A percentile compares a stretch with the other conserved stretches of the same genome.
Evolutionary conservation across 2,329 filamentous ascomycete species (phyloP).

Genomic region (Aspergillus awamori): DNA sequence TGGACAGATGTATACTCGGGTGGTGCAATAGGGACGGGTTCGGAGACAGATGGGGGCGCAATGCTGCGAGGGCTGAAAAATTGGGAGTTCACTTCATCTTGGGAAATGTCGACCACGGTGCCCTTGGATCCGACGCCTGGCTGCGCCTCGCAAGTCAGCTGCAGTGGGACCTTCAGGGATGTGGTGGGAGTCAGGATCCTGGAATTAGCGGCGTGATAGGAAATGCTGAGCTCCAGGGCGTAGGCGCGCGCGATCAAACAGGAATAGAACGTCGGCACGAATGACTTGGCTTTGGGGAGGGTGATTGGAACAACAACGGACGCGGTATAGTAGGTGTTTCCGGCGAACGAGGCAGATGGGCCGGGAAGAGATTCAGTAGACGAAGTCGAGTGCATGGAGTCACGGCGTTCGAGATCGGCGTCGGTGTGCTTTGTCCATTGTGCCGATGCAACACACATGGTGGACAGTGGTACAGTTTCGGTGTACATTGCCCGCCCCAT

Average conservation of each 20-base stretch:
- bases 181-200: constrained; percentile 44
- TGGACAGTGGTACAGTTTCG: constrained; percentile 57
- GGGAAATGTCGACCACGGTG: constrained; percentile 18
- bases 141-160: constrained; percentile 38
- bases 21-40: background rate
- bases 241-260: constrained; percentile 69
- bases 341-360: constrained; percentile 48
- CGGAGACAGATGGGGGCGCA: constrained; percentile 4
- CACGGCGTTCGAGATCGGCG: constrained; percentile 33
- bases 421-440: constrained; percentile 57
- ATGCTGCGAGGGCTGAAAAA: constrained; percentile 26
- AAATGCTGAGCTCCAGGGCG: constrained; percentile 61
- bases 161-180: constrained; percentile 48
- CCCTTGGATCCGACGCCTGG: background rate
- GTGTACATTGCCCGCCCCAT: constrained; percentile 55
- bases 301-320: constrained; percentile 65
- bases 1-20: constrained; percentile 8
- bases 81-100: constrained; percentile 24
- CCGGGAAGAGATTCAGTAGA: constrained; percentile 34
- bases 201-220: constrained; percentile 54
- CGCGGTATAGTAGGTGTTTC: constrained; percentile 61
- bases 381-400: constrained; percentile 33
- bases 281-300: constrained; percentile 62
- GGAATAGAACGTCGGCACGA: constrained; percentile 70
- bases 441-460: constrained; percentile 59